Conservation (phyloP, 2,329 filamentous ascomycete genomes). For the Colletotrichum paranaense region DNA sequence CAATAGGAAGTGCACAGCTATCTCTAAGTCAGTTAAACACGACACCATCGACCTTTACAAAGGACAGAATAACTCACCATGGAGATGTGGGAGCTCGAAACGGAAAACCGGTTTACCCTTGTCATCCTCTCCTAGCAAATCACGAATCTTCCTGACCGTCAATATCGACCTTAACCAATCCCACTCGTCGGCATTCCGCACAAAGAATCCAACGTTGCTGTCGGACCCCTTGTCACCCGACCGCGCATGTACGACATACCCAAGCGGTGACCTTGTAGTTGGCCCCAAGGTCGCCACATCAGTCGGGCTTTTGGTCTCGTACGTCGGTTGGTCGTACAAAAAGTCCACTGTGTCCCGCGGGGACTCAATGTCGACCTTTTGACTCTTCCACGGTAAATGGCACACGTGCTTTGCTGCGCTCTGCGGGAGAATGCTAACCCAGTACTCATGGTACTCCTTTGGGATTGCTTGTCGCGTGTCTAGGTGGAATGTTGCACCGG, state of each 20-base stretch:
- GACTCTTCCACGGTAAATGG: conserved; percentile 39
- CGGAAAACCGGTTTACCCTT: conserved; percentile 52
- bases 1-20: conserved; percentile 50
- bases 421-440: conserved; percentile 40
- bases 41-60: neutral
- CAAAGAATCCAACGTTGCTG: conserved; percentile 42
- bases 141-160: conserved; percentile 50
- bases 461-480: conserved; percentile 46
- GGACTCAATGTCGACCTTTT: conserved; percentile 34
- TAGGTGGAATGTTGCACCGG: conserved; percentile 51
- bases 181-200: conserved; percentile 37
- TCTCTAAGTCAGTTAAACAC: conserved; percentile 3
- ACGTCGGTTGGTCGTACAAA: conserved; percentile 39
- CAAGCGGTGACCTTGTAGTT: conserved; percentile 42
- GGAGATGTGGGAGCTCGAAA: conserved; percentile 52
- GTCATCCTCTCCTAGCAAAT: conserved; percentile 51
- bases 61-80: conserved; percentile 15
- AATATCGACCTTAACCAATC: conserved; percentile 50
- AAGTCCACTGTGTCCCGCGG: conserved; percentile 39
- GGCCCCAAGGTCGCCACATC: conserved; percentile 41
- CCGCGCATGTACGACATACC: conserved; percentile 44
- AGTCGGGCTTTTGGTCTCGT: conserved; percentile 42
- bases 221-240: conserved; percentile 57
- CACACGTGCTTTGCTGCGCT: conserved; percentile 37
- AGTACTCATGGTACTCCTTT: conserved; percentile 40